phyloP scores from a whole-genome alignment of 192 early-diverging fungal species.

The Martensiomyces pterosporus region DNA sequence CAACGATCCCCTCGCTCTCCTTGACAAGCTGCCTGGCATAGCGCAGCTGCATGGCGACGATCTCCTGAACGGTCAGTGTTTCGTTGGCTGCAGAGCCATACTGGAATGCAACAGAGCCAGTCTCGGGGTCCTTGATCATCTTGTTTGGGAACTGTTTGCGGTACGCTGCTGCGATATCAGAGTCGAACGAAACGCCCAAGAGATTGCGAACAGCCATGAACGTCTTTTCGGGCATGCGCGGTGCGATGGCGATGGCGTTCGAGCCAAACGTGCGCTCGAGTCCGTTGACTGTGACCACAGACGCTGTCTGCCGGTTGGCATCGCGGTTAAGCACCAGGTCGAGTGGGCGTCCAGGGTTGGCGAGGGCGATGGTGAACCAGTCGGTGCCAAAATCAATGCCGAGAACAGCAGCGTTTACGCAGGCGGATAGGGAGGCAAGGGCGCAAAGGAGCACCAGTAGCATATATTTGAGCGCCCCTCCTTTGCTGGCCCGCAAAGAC shows the following conservation, averaged over 20 bases:
- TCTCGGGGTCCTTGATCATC: slow-evolving; percentile 66
- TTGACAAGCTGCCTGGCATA: slow-evolving; percentile 84
- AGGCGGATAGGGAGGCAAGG: slow-evolving; percentile 8
- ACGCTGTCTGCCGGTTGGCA: slow-evolving; percentile 90
- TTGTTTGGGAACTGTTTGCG: slow-evolving; percentile 70
- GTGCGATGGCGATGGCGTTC: slow-evolving; percentile 61
- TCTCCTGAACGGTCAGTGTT: slow-evolving; percentile 74
- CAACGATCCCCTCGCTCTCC: slow-evolving; percentile 64
- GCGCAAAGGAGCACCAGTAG: slow-evolving; percentile 4
- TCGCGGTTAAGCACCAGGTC: slow-evolving; percentile 96
- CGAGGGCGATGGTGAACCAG: slow-evolving; percentile 94
- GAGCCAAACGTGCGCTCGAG: slow-evolving; percentile 83
- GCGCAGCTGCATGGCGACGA: slow-evolving; percentile 91
- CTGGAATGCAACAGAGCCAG: slow-evolving; percentile 68
- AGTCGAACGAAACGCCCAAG: slow-evolving; percentile 73
- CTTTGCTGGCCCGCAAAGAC: no score
- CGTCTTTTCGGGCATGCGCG: slow-evolving; percentile 63
- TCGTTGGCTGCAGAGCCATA: slow-evolving; percentile 52
- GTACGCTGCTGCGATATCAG: slow-evolving; percentile 65
- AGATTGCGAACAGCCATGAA: slow-evolving; percentile 83
- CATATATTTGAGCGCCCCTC: neutral
- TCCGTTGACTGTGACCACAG: slow-evolving; percentile 75
- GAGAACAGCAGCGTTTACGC: slow-evolving; percentile 67
- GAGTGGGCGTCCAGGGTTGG: slow-evolving; percentile 83
- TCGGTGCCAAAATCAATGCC: slow-evolving; percentile 97